phyloP scores from a whole-genome alignment of 2,329 filamentous ascomycete genomes.

The Fusarium verticillioides region DNA sequence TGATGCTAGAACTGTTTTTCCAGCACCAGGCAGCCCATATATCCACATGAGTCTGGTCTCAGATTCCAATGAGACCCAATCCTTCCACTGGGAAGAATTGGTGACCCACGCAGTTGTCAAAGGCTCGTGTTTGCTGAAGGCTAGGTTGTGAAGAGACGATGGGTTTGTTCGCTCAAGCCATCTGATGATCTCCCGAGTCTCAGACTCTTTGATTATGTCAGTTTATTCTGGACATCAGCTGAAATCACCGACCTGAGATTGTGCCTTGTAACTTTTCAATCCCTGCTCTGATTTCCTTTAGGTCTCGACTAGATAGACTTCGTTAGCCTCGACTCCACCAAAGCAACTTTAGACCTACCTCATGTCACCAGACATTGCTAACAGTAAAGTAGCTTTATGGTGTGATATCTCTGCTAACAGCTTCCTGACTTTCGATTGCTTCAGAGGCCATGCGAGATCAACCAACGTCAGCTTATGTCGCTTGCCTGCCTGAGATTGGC shows the following conservation, averaged over 20 bases:
- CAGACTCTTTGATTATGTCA: accelerated
- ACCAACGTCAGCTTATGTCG: background rate
- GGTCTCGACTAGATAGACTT: background rate
- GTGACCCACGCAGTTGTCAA: background rate
- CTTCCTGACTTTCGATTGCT: background rate
- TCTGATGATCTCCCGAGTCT: background rate
- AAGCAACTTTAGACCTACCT: background rate
- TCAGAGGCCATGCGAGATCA: background rate
- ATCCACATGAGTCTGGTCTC: background rate
- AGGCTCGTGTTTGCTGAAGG: accelerated
- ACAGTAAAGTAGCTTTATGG: background rate
- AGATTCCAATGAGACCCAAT: background rate
- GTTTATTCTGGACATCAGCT: accelerated
- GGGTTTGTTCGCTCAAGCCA: background rate
- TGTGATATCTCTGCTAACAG: background rate
- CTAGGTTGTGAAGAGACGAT: background rate
- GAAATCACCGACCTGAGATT: background rate
- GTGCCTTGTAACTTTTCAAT: background rate
- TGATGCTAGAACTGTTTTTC: background rate
- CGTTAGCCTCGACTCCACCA: accelerated
- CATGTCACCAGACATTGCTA: background rate
- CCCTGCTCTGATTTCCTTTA: background rate
- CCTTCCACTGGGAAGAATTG: background rate
- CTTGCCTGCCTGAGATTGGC: background rate
- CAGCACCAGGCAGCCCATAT: background rate